Evolutionary conservation across 805 yeast species (phyloP).

Genomic region (Scheffersomyces spartinae): DNA sequence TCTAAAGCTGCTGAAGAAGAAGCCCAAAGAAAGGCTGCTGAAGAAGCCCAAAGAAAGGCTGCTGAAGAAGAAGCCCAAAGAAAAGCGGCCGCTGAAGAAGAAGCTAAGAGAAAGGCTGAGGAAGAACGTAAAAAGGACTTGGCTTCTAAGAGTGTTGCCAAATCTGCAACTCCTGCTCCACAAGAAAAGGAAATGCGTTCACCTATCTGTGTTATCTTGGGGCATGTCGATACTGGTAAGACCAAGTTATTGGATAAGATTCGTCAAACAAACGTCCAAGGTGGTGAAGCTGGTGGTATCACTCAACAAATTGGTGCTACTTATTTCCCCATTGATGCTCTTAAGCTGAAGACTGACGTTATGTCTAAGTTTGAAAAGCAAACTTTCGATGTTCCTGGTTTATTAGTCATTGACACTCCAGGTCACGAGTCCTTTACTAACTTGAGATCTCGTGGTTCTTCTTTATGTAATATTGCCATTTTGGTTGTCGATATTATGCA

Average conservation of each 20-base stretch:
- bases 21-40: conserved; percentile 17
- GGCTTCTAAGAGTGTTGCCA: conserved; percentile 2
- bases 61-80: conserved; percentile 19
- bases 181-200: conserved; percentile 69
- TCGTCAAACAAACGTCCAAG: conserved; percentile 98
- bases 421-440: conserved; percentile 99
- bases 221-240: conserved; percentile 99
- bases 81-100: conserved; percentile 14
- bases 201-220: conserved; percentile 97
- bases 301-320: conserved; percentile 99
- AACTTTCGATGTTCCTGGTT: conserved; percentile 91
- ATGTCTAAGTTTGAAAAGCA: conserved; percentile 82
- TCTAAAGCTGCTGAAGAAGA: conserved; percentile 19
- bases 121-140: conserved; percentile 7
- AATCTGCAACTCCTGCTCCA: conserved; percentile 7
- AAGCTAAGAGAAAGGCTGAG: conserved; percentile 24
- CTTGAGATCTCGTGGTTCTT: conserved; percentile 97
- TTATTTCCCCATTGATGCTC: conserved; percentile 94
- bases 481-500: conserved; percentile 98
- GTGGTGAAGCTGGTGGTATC: conserved; percentile 99
- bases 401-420: conserved; percentile 94
- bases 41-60: conserved; percentile 13
- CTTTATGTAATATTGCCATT: conserved; percentile 97
- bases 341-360: conserved; percentile 80
- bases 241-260: conserved; percentile 93